phyloP scores from a whole-genome alignment of 139 green algal species.

The Mesotaenium endlicherianum region DNA sequence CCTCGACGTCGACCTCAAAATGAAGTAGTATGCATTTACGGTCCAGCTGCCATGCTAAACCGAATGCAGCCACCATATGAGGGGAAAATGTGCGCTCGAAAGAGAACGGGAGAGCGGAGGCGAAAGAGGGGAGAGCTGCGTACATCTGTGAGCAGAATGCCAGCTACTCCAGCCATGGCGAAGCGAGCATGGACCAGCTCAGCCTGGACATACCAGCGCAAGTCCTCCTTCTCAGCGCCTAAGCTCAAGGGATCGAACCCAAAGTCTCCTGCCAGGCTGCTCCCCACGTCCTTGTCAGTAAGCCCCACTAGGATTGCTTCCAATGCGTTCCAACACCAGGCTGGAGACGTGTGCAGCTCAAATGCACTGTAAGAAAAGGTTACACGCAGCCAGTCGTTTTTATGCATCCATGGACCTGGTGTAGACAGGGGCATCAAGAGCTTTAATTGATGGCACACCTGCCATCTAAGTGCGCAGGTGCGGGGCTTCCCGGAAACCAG shows the following conservation, averaged over 20 bases:
- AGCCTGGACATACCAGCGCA: slow-evolving; percentile 73
- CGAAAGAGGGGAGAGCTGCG: slow-evolving; percentile 15
- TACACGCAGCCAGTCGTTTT: not conserved
- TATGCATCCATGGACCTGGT: not conserved
- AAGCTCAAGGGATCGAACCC: slow-evolving; percentile 77
- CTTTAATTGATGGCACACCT: not conserved
- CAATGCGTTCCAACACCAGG: not conserved
- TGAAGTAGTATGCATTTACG: too few species aligned
- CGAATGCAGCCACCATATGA: too few species aligned
- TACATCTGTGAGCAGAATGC: slow-evolving; percentile 48
- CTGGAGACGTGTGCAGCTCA: not conserved
- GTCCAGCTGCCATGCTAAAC: too few species aligned
- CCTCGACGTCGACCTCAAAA: too few species aligned
- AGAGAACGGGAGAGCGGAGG: too few species aligned
- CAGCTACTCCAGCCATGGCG: slow-evolving; percentile 57
- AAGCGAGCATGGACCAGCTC: slow-evolving; percentile 59
- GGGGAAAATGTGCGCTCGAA: too few species aligned
- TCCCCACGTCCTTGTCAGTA: not conserved
- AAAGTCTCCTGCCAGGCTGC: slow-evolving; percentile 59
- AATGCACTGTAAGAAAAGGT: not conserved
- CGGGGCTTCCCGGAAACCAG: slow-evolving; percentile 39
- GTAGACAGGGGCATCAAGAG: not conserved
- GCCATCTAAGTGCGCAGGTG: slow-evolving; percentile 44
- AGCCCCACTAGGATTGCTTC: not conserved
- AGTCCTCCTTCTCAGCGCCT: slow-evolving; percentile 64